A percentile compares a stretch with the other conserved stretches of the same genome.
These are phyloP conservation scores for Aspergillus niger DNA, from an alignment of 2,329 filamentous ascomycete genomes.

Conservation along the genomic window DNA sequence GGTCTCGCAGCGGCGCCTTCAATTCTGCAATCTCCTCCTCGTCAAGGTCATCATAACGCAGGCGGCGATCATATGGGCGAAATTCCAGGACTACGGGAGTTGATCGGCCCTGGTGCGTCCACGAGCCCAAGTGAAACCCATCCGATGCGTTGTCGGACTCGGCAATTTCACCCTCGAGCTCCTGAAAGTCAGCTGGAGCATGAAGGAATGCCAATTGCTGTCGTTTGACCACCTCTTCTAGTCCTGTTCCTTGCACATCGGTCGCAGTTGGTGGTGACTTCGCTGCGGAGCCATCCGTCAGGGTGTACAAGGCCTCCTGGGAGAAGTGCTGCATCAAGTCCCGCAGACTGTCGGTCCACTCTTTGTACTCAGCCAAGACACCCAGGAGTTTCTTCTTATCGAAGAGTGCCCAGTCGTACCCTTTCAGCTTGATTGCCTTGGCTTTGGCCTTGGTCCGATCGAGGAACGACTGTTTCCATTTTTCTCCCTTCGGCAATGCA, in stretches of 20 bases:
- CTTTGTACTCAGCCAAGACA: conserved; percentile 29
- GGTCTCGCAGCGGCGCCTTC: conserved; percentile 29
- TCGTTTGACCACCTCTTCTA: conserved; percentile 28
- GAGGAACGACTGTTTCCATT: conserved; percentile 24
- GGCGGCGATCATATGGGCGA: conserved; percentile 27
- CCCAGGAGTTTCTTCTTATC: conserved; percentile 31
- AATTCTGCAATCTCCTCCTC: conserved; percentile 26
- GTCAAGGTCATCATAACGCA: conserved; percentile 28
- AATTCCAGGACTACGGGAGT: conserved; percentile 29
- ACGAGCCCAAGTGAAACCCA: conserved; percentile 25
- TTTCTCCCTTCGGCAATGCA: conserved; percentile 14
- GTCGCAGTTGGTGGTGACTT: neutral
- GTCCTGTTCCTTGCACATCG: conserved; percentile 26
- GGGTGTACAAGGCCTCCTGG: conserved; percentile 24
- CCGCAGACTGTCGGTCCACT: conserved; percentile 28
- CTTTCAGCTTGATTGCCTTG: conserved; percentile 27
- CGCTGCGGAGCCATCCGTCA: conserved; percentile 8
- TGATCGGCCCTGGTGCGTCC: conserved; percentile 12
- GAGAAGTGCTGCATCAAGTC: conserved; percentile 34
- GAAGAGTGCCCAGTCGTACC: conserved; percentile 36
- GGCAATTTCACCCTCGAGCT: conserved; percentile 23
- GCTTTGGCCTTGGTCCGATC: conserved; percentile 27
- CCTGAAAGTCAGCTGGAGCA: conserved; percentile 24
- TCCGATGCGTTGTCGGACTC: conserved; percentile 23
- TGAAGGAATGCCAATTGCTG: conserved; percentile 23